Conservation (phyloP, 1,284 basidiomycete species). For the Apiotrichum akiyoshidainum region DNA sequence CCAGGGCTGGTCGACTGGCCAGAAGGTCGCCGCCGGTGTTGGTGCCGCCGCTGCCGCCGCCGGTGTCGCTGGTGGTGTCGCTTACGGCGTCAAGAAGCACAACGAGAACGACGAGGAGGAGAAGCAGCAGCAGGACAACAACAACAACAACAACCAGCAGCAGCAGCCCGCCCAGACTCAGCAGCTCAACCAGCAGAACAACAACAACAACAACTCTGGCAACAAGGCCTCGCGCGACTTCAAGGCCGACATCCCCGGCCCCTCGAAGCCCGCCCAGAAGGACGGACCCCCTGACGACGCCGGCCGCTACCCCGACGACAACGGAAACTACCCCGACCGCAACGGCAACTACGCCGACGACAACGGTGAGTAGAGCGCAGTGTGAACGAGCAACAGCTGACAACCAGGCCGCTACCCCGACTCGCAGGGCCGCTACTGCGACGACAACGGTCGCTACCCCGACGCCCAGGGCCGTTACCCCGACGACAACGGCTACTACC, state of each 20-base stretch:
- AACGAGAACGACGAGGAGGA: conserved; percentile 2
- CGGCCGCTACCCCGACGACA: conserved; percentile 10
- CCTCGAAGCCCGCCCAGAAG: neutral
- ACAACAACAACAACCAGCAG: conserved; percentile 6
- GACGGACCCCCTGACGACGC: conserved; percentile 5
- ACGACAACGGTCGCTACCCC: conserved; percentile 4
- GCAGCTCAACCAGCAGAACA: neutral
- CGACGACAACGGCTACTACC: neutral
- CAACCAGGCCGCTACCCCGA: conserved; percentile 2
- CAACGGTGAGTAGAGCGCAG: conserved; percentile 7
- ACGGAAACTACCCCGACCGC: neutral
- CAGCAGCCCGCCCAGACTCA: neutral
- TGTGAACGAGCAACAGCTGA: no score
- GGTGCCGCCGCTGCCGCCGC: conserved; percentile 1
- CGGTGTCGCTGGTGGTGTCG: conserved; percentile 1
- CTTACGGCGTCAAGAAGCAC: conserved; percentile 1
- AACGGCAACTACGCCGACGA: neutral
- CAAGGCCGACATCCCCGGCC: conserved; percentile 8
- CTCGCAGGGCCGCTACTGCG: neutral
- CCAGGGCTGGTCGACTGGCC: conserved; percentile 9
- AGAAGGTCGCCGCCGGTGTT: conserved; percentile 1
- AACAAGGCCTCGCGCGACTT: conserved; percentile 4
- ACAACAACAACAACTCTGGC: conserved; percentile 1
- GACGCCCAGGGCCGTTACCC: conserved; percentile 3
- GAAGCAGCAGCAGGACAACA: neutral